A percentile compares a stretch with the other conserved stretches of the same genome.
These are phyloP conservation scores for Apiosordaria backusii DNA, from an alignment of 495 filamentous ascomycete species.

Conservation along the genomic window DNA sequence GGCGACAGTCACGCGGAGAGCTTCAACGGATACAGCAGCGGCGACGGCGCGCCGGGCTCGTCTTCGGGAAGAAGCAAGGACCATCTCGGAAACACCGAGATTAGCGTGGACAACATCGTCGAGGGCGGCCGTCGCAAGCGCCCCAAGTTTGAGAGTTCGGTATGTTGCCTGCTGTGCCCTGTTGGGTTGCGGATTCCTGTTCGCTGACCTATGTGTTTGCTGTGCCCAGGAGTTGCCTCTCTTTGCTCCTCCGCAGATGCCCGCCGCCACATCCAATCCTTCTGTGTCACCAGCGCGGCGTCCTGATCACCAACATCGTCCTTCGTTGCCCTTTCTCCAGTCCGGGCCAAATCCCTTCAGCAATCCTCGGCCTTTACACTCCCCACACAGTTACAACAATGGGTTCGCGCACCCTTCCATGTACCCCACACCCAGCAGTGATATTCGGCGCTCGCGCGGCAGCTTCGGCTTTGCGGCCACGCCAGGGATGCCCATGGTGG, in stretches of 20 bases:
- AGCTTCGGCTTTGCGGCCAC: constrained; percentile 51
- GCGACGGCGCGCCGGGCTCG: constrained; percentile 70
- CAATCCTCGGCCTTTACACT: constrained; percentile 63
- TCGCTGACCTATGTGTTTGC: constrained; percentile 19
- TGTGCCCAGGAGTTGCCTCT: constrained; percentile 80
- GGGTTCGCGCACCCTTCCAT: constrained; percentile 42
- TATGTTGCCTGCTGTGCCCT: constrained; percentile 47
- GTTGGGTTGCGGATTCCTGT: too few relatives aligned
- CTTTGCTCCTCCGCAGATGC: constrained; percentile 91
- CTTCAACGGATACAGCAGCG: constrained; percentile 71
- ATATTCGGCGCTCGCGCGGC: constrained; percentile 64
- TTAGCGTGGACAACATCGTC: constrained; percentile 95
- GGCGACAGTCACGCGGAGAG: constrained; percentile 62
- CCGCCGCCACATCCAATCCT: constrained; percentile 79
- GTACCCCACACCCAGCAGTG: constrained; percentile 56
- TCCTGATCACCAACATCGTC: constrained; percentile 48
- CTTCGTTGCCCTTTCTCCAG: constrained; percentile 64
- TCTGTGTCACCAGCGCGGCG: constrained; percentile 90
- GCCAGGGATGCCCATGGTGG: constrained; percentile 57
- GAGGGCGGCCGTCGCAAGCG: constrained; percentile 93
- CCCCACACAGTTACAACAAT: constrained; percentile 69
- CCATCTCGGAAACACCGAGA: constrained; percentile 86
- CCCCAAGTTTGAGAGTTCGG: constrained; percentile 95
- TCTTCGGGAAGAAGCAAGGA: constrained; percentile 73
- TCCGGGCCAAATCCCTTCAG: constrained; percentile 70